Conservation (phyloP, 2,329 filamentous ascomycete species). For the Cladorrhinum sp. region DNA sequence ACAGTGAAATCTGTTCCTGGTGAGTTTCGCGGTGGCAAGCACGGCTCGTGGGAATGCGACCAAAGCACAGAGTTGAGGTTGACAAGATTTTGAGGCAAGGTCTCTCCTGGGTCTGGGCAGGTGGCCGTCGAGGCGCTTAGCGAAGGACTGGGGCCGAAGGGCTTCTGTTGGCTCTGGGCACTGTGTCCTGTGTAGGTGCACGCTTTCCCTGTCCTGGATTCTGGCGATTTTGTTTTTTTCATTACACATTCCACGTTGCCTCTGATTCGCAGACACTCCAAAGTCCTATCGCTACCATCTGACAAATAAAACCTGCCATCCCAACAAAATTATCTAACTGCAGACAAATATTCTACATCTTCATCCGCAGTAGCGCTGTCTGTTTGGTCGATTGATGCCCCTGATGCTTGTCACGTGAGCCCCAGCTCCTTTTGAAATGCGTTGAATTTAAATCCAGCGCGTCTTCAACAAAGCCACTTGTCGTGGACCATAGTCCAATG, state of each 20-base stretch:
- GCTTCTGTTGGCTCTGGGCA: slow-evolving; percentile 24
- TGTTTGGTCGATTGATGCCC: neutral
- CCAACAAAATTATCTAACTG: neutral
- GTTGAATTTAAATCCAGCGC: neutral
- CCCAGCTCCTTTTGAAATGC: neutral
- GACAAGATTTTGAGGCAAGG: slow-evolving; percentile 29
- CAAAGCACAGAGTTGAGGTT: slow-evolving; percentile 22
- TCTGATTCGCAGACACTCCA: neutral
- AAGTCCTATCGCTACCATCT: neutral
- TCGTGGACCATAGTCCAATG: neutral
- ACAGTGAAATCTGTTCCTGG: slow-evolving; percentile 15
- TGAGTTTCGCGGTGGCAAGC: slow-evolving; percentile 18
- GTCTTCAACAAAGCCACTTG: neutral
- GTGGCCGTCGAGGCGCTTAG: slow-evolving; percentile 25
- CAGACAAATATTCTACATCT: neutral
- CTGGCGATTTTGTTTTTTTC: neutral
- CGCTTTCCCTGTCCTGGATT: too few species aligned
- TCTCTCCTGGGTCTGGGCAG: slow-evolving; percentile 20
- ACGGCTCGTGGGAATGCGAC: slow-evolving; percentile 20
- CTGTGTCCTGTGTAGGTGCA: neutral
- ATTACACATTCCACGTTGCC: neutral
- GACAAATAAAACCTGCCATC: neutral
- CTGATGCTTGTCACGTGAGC: slow-evolving; percentile 2
- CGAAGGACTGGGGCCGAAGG: slow-evolving; percentile 17
- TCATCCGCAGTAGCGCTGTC: neutral